Evolutionary conservation across 768 basidiomycete species (phyloP).

Genomic region (Goffeauzyma gilvescens): DNA sequence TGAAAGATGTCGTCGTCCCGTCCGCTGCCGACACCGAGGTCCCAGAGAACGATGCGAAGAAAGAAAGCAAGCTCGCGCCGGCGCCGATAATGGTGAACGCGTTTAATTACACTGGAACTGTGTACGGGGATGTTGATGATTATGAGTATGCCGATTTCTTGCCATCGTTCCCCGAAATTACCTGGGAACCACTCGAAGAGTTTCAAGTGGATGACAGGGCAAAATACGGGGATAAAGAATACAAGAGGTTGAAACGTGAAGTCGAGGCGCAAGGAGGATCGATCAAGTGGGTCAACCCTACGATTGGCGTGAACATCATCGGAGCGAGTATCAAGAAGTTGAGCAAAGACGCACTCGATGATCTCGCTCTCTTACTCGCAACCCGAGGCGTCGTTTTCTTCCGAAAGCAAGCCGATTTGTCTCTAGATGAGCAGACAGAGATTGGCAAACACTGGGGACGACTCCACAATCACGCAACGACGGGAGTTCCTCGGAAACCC

Average conservation of each 20-base stretch:
- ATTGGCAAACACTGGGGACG: constrained; percentile 34
- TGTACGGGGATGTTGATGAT: constrained; percentile 9
- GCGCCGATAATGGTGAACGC: not conserved
- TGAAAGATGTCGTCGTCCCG: not conserved
- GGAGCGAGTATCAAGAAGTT: constrained; percentile 24
- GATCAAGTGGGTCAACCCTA: constrained; percentile 21
- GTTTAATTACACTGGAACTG: constrained; percentile 11
- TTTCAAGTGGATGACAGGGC: constrained; percentile 19
- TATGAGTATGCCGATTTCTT: constrained; percentile 9
- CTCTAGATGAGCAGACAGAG: constrained; percentile 25
- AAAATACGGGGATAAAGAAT: constrained; percentile 20
- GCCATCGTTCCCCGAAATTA: constrained; percentile 12
- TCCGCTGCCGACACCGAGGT: not conserved
- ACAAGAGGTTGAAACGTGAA: constrained; percentile 18
- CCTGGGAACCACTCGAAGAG: constrained; percentile 1
- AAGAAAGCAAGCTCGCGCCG: constrained; percentile 2
- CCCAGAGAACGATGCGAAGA: not conserved
- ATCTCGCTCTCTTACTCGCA: constrained; percentile 29
- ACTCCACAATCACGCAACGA: constrained; percentile 61
- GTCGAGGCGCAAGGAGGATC: constrained; percentile 24
- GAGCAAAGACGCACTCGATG: constrained; percentile 23
- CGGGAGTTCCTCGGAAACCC: constrained; percentile 48
- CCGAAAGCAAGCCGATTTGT: constrained; percentile 23
- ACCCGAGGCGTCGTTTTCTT: constrained; percentile 30
- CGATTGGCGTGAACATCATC: constrained; percentile 22